Percentiles rank a stretch among this genome's conserved stretches.
These are phyloP conservation scores for Nannizziopsis barbatae DNA, from an alignment of 2,329 filamentous ascomycete species.

Conservation along the genomic window DNA sequence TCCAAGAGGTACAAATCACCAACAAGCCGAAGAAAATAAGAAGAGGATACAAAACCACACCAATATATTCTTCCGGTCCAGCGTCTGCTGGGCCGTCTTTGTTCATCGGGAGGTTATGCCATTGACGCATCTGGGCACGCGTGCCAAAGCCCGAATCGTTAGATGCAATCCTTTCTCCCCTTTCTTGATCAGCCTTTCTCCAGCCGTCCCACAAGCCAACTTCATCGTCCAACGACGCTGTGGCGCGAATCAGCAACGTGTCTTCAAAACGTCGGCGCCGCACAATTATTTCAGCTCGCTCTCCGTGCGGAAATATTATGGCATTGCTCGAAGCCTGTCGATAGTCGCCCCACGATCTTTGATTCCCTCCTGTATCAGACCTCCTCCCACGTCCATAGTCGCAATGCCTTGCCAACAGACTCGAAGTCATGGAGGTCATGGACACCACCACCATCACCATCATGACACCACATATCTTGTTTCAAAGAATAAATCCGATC, in stretches of 20 bases:
- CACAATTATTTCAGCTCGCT: background rate
- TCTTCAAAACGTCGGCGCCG: constrained; percentile 18
- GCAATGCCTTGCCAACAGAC: constrained; percentile 36
- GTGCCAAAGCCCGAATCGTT: constrained; percentile 7
- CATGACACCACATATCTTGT: constrained; percentile 77
- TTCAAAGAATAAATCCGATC: constrained; percentile 76
- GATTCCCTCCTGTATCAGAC: constrained; percentile 13
- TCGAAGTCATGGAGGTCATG: constrained; percentile 41
- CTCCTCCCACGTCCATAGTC: constrained; percentile 12
- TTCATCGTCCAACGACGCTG: constrained; percentile 1
- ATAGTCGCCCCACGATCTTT: constrained; percentile 4
- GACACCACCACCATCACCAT: constrained; percentile 56
- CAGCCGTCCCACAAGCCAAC: constrained; percentile 3
- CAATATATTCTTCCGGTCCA: constrained; percentile 7
- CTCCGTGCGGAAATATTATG: background rate
- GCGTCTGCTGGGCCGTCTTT: constrained; percentile 8
- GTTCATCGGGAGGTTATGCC: constrained; percentile 5
- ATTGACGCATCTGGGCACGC: constrained; percentile 5
- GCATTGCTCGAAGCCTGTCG: background rate
- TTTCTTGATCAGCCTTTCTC: constrained; percentile 6
- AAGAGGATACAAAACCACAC: background rate
- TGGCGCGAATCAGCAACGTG: constrained; percentile 17
- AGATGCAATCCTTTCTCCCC: background rate
- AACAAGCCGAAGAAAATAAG: background rate
- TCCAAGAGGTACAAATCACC: background rate